These are phyloP conservation scores for Phytophthora melonis DNA, from an alignment of 352 stramenopile genomes.

Conservation along the genomic window DNA sequence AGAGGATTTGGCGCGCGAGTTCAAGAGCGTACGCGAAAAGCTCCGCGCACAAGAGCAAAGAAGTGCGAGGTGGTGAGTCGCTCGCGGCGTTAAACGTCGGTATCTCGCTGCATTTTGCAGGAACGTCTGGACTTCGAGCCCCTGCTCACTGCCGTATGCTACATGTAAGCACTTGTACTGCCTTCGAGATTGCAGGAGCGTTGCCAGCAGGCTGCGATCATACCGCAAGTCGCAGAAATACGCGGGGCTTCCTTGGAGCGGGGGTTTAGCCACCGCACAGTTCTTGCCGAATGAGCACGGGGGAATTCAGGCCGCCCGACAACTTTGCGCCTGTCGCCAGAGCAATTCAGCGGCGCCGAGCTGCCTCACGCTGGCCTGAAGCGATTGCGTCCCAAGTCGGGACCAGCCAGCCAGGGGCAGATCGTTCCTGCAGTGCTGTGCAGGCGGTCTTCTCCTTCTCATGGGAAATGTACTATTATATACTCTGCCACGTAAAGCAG, in stretches of 20 bases:
- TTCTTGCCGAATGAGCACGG: constrained; percentile 15
- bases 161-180: no score
- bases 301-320: constrained; percentile 1
- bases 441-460: no score
- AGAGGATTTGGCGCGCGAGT: neutral
- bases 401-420: no score
- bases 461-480: no score
- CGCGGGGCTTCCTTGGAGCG: neutral
- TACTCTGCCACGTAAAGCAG: neutral
- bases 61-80: neutral
- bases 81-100: neutral
- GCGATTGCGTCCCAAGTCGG: neutral
- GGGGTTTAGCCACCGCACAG: constrained; percentile 7
- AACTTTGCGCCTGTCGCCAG: constrained; percentile 11
- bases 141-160: neutral
- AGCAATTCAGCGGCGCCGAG: constrained; percentile 1
- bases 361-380: neutral
- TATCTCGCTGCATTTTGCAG: neutral
- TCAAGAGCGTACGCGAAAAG: constrained; percentile 3
- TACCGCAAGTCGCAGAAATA: constrained; percentile 8
- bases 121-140: neutral
- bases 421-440: neutral
- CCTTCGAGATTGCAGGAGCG: neutral
- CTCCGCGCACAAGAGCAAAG: constrained; percentile 1
- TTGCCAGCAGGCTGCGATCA: constrained; percentile 3